Conservation (phyloP, 2,329 filamentous ascomycete genomes). For the Aspergillus sp. region DNA sequence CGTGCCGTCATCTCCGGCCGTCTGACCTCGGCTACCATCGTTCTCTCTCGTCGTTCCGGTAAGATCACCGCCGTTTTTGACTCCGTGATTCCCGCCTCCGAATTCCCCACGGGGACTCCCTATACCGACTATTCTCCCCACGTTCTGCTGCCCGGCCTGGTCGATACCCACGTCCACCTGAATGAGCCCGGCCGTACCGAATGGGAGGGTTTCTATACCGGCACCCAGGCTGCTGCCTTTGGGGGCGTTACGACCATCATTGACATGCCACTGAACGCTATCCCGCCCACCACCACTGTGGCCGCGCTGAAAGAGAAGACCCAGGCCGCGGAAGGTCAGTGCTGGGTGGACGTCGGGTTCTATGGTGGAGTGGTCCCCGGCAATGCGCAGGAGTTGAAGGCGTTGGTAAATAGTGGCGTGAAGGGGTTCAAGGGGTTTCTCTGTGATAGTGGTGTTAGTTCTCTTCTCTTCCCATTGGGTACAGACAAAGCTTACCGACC, state of each 20-base stretch:
- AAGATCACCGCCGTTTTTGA: constrained; percentile 74
- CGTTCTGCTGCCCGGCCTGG: constrained; percentile 79
- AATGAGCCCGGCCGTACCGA: constrained; percentile 95
- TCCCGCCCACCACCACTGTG: constrained; percentile 89
- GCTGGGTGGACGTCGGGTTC: constrained; percentile 98
- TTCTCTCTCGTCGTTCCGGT: constrained; percentile 67
- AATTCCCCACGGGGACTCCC: constrained; percentile 62
- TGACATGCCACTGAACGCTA: constrained; percentile 96
- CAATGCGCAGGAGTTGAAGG: constrained; percentile 69
- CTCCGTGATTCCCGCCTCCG: constrained; percentile 62
- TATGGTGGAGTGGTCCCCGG: constrained; percentile 92
- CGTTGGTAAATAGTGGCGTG: constrained; percentile 75
- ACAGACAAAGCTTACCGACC: neutral
- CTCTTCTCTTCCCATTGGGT: neutral
- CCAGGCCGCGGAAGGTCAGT: constrained; percentile 72
- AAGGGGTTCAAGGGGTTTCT: constrained; percentile 96
- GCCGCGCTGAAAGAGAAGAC: constrained; percentile 76
- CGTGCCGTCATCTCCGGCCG: constrained; percentile 70
- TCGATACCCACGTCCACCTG: constrained; percentile 94
- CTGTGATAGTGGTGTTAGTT: constrained; percentile 84
- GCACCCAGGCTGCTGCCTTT: constrained; percentile 85
- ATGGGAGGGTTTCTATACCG: constrained; percentile 97
- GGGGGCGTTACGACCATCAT: constrained; percentile 94
- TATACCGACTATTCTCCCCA: constrained; percentile 81
- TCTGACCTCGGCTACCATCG: constrained; percentile 73